phyloP scores from a whole-genome alignment of 2,329 filamentous ascomycete species.

The Chrysoporthe austroafricana region DNA sequence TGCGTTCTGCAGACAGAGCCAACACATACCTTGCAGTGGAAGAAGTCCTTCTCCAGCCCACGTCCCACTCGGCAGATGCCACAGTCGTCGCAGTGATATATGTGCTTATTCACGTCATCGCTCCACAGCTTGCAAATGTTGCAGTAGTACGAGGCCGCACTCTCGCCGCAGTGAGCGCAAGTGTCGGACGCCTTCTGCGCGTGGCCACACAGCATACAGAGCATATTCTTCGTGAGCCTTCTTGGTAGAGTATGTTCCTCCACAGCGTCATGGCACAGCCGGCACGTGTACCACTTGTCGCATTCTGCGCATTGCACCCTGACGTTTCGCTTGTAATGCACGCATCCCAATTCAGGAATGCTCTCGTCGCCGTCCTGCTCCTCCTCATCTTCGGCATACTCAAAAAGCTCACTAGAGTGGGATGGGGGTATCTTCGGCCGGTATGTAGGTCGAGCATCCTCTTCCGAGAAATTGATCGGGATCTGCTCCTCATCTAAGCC shows the following conservation, averaged over 20 bases:
- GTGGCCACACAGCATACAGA: constrained; percentile 92
- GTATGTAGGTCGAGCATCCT: constrained; percentile 71
- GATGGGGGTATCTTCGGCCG: constrained; percentile 53
- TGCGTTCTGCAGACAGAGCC: too few relatives aligned
- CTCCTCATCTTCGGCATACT: constrained; percentile 46
- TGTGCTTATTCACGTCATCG: constrained; percentile 84
- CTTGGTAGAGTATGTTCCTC: constrained; percentile 82
- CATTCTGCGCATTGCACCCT: constrained; percentile 94
- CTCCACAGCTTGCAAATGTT: constrained; percentile 96
- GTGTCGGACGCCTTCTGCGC: constrained; percentile 80
- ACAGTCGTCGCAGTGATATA: constrained; percentile 96
- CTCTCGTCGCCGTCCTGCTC: constrained; percentile 28
- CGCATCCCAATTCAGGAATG: constrained; percentile 71
- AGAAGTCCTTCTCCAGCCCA: constrained; percentile 94
- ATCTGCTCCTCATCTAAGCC: constrained; percentile 48
- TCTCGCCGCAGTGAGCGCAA: constrained; percentile 76
- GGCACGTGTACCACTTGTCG: constrained; percentile 90
- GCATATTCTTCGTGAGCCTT: constrained; percentile 88
- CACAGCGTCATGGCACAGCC: constrained; percentile 86
- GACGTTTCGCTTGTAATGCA: constrained; percentile 93
- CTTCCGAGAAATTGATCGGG: constrained; percentile 37
- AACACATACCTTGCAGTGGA: constrained; percentile 85
- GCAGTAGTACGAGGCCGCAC: constrained; percentile 89
- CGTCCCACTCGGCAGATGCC: constrained; percentile 91
- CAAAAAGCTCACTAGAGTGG: constrained; percentile 46